These are phyloP conservation scores for Emergomyces orientalis DNA, from an alignment of 2,329 filamentous ascomycete genomes.

Conservation along the genomic window DNA sequence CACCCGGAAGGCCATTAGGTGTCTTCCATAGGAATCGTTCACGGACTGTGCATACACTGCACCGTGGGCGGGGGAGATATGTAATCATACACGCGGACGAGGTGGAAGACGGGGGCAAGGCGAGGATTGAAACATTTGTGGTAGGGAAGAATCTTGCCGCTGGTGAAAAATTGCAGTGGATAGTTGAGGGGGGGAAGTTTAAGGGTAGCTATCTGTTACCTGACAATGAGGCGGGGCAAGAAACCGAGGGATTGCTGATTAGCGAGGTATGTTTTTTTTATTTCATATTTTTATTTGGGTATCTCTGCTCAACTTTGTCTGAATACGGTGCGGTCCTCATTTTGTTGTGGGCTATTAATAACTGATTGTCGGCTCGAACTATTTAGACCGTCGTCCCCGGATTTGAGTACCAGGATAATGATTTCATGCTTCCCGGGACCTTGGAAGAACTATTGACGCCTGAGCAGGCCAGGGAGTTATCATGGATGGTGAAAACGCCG, in stretches of 20 bases:
- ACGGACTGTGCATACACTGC: slow-evolving; percentile 56
- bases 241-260: slow-evolving; percentile 49
- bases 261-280: slow-evolving; percentile 41
- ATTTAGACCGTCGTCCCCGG: slow-evolving; percentile 53
- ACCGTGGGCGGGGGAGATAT: slow-evolving; percentile 54
- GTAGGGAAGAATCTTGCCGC: slow-evolving; percentile 50
- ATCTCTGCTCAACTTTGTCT: background rate
- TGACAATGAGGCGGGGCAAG: slow-evolving; percentile 31
- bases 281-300: background rate
- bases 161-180: slow-evolving; percentile 58
- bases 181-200: slow-evolving; percentile 59
- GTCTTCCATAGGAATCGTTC: slow-evolving; percentile 55
- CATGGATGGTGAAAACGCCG: slow-evolving; percentile 25
- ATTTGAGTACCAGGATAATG: slow-evolving; percentile 58
- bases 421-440: slow-evolving; percentile 49
- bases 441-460: slow-evolving; percentile 46
- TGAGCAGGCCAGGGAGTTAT: slow-evolving; percentile 42
- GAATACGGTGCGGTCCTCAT: background rate
- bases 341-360: background rate
- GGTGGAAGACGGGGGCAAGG: slow-evolving; percentile 29
- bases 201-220: slow-evolving; percentile 55
- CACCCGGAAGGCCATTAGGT: slow-evolving; percentile 46
- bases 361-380: background rate
- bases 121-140: slow-evolving; percentile 53
- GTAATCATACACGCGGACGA: slow-evolving; percentile 54